Percentiles rank a stretch among this genome's conserved stretches.
Conservation (phyloP, 805 yeast species). For the Trichomonascus vanleenenianus region DNA sequence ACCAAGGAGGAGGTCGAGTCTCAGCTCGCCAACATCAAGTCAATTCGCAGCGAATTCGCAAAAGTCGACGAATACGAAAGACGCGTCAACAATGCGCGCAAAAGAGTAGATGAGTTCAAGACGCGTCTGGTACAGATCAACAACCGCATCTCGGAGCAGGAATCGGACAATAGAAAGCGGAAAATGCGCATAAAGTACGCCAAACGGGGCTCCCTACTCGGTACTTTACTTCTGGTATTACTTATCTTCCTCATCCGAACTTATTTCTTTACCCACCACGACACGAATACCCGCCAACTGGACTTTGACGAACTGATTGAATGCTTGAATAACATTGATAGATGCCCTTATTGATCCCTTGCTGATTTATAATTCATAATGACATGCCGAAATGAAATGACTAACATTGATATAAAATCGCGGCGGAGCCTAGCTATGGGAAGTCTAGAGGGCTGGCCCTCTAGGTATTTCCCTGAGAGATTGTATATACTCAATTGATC, state of each 20-base stretch:
- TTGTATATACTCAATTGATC: no score
- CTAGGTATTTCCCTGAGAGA: no score
- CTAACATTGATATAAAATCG: not conserved
- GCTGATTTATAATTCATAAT: no score
- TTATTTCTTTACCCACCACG: not conserved
- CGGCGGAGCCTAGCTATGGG: no score
- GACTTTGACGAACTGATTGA: constrained; percentile 18
- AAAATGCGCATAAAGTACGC: constrained; percentile 13
- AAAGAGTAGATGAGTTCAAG: constrained; percentile 19
- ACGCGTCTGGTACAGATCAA: constrained; percentile 20
- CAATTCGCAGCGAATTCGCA: constrained; percentile 19
- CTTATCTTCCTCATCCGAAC: constrained; percentile 10
- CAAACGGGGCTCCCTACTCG: constrained; percentile 7
- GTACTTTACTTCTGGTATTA: constrained; percentile 8
- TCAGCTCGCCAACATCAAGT: constrained; percentile 18
- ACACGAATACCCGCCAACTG: constrained; percentile 1
- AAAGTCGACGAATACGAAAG: constrained; percentile 18
- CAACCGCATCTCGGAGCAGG: constrained; percentile 17
- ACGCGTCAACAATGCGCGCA: constrained; percentile 18
- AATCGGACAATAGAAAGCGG: constrained; percentile 15
- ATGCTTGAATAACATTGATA: constrained; percentile 11
- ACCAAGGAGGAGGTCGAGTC: constrained; percentile 17
- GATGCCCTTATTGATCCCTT: constrained; percentile 8
- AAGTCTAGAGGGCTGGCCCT: no score
- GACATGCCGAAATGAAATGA: not conserved